Base-by-base conservation (phyloP, 2,329 filamentous ascomycete species). In the Paecilomyces formosus region DNA sequence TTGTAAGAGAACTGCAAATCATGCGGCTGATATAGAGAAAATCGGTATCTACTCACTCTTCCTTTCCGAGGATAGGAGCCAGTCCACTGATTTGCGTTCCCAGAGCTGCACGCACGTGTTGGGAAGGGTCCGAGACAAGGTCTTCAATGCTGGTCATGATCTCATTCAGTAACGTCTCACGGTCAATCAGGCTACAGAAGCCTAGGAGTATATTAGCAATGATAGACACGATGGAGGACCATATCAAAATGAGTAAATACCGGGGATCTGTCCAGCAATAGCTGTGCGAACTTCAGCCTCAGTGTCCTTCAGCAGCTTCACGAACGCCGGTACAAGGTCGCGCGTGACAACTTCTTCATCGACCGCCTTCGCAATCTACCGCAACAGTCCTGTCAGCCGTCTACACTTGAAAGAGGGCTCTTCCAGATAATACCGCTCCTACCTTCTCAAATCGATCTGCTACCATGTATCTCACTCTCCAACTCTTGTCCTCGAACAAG, bases 391-490 rank as follows among this genome's bases (percentile, higher is more conserved):
- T 59, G 60, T 54, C 22, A 39, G 30, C 13, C 31, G 53, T n/a
- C 15, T 9, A 22, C 21, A 49, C 9, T 22, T 9, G 15, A 45
- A 45, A 9, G 13, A 39, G 35, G 6, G 1, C n/a, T 39, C 13
- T 39, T 15, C 6, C 35, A 18, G 6, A 15, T 15, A n/a, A 39
- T n/a, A 45, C 39, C n/a, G 18, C n/a, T 45, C 71, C 55, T 71
- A 91, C 91, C 88, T 97, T 97, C 77, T 99, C 94, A 71, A 97
- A 99, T 73, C 92, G 86, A 76, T 99, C 94, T 54, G 94, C 94
- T 68, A 99, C 94, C 94, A 99, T 99, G 77, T 97, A 99, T 73
- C 94, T 86, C 61, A 99, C 94, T 71, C 94, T 87, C 94, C 94
- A 99, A 79, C 94, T 97, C 85, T 97, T 99, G 76, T 99, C 94